Evolutionary conservation across 331 rosid genomes (phyloP).

Genomic region (Malus hybrid): DNA sequence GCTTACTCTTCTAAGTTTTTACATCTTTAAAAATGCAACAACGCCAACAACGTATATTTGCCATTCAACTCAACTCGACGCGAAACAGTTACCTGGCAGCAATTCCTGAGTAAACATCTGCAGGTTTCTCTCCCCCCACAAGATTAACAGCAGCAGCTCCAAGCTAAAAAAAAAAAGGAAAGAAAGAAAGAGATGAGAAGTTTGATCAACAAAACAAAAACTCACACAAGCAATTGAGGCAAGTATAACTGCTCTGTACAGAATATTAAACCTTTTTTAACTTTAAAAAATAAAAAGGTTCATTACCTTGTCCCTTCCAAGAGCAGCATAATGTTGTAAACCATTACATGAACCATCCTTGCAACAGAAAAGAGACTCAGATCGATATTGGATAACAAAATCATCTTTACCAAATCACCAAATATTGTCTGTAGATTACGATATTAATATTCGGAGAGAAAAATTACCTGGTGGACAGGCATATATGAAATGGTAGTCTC

Average conservation of each 20-base stretch:
- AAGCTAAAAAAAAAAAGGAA: conserved; percentile 26
- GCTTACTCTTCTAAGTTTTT: neutral
- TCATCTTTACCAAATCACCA: neutral
- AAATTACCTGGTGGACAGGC: conserved; percentile 87
- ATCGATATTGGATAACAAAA: neutral
- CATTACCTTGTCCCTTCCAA: conserved; percentile 91
- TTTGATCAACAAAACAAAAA: neutral
- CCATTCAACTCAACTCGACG: neutral
- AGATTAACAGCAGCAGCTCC: conserved; percentile 97
- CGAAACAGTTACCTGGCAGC: conserved; percentile 55
- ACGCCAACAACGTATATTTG: neutral
- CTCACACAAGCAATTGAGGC: neutral
- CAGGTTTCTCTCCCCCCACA: conserved; percentile 73
- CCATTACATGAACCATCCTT: conserved; percentile 99
- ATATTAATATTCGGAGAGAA: neutral
- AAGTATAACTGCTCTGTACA: neutral
- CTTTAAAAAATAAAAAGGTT: neutral
- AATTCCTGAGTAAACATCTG: conserved; percentile 91
- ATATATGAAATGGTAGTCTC: conserved; percentile 67
- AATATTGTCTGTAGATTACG: neutral
- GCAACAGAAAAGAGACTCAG: conserved; percentile 15
- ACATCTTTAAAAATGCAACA: neutral
- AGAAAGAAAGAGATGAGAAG: neutral
- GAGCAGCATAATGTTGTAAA: conserved; percentile 93
- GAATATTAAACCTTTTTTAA: neutral